Evolutionary conservation across 75 land plant species (phyloP), one percentile per base, ranked within the genome.

Genomic region (Gnetum montanum): DNA sequence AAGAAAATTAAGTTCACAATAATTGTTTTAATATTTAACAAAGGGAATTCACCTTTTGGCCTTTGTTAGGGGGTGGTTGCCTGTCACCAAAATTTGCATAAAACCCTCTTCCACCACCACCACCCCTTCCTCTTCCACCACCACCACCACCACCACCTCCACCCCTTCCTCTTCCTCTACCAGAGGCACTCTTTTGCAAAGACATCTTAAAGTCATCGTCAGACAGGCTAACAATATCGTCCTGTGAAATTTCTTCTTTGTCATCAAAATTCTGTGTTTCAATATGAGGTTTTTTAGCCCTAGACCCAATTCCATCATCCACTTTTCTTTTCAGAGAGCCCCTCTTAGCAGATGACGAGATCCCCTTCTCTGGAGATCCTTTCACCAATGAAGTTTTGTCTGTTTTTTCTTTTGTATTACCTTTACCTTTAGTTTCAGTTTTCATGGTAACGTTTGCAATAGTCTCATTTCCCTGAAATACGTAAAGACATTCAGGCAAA

Each of bases 11-110:
- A 15, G 20, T n/a, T 49, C 10, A 15, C n/a, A n/a, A 8, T 49
- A 15, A n/a, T 8, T 8, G 10, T n/a, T 15, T 22, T 8, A 8
- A 8, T n/a, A 10, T 54, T 40, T n/a, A n/a, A n/a, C 6, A 28
- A 2, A 43, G 5, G 46, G 34, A 65, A 16, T 58, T 41, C 37
- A 94, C 98, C 98, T 94, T 94, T 62, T 89, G 79, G 11, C 98
- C 98, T 80, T 85, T 94, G 43, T 90, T 84, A 34, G 98, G 98
- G 37, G 98, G 98, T 60, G 88, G 71, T 52, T 67, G 76, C 57
- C 94, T 78, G 18, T 80, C 81, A 36, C 83, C 78, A 60, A 73
- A 84, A 43, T 59, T 71, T 70, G 66, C 63, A 48, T 68, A 82
- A 34, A 84, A 81, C 28, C 94, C 89, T 23, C 88, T 57, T 19